These are phyloP conservation scores for Phytophthora nicotianae DNA, from an alignment of 352 stramenopile genomes.

Conservation along the genomic window DNA sequence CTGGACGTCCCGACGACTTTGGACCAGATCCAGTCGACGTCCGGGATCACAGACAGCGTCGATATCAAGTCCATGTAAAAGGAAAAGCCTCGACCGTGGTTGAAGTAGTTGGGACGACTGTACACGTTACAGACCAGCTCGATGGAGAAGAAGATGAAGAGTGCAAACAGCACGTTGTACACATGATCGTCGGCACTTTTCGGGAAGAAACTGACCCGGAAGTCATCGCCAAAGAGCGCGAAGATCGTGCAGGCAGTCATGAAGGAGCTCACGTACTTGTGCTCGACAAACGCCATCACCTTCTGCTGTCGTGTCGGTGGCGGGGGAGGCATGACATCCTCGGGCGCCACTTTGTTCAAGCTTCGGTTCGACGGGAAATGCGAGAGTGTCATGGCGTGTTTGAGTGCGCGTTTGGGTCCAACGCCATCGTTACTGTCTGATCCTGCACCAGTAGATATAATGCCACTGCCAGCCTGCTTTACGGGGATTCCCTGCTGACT, in stretches of 20 bases:
- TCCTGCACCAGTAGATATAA: constrained; percentile 2
- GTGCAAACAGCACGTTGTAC: constrained; percentile 84
- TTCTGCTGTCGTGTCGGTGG: constrained; percentile 48
- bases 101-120: constrained; percentile 79
- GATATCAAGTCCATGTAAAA: constrained; percentile 96
- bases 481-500: constrained; percentile 37
- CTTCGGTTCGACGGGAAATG: constrained; percentile 52
- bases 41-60: constrained; percentile 92
- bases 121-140: constrained; percentile 78
- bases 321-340: constrained; percentile 45
- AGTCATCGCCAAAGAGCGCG: constrained; percentile 87
- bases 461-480: constrained; percentile 22
- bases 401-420: constrained; percentile 40
- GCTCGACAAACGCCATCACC: constrained; percentile 63
- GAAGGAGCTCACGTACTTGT: constrained; percentile 70
- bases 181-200: constrained; percentile 68
- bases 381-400: constrained; percentile 37
- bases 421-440: constrained; percentile 22
- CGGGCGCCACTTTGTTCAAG: constrained; percentile 71
- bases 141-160: constrained; percentile 76
- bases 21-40: constrained; percentile 88
- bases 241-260: constrained; percentile 86
- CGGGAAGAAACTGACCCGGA: constrained; percentile 70
- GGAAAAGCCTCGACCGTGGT: constrained; percentile 70
- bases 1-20: constrained; percentile 49